A percentile compares a stretch with the other conserved stretches of the same genome.
phyloP scores from a whole-genome alignment of 176 grass and related monocot genomes.

The Triticum aestivum region DNA sequence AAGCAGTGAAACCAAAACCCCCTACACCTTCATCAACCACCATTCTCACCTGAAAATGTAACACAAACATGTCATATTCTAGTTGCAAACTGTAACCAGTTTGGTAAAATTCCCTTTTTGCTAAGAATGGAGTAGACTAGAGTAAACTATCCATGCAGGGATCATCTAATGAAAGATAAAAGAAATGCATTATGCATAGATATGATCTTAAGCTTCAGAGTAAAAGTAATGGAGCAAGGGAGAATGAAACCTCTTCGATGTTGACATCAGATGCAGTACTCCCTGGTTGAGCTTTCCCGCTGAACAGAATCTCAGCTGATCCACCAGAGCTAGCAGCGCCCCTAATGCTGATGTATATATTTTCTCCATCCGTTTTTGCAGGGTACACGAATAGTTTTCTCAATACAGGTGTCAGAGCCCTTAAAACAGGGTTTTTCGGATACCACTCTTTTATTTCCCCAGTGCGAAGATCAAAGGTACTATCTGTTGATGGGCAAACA shows the following conservation, averaged over 20 bases:
- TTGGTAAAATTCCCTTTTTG: not conserved
- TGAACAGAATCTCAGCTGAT: constrained; percentile 95
- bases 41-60: constrained; percentile 79
- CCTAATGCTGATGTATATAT: constrained; percentile 85
- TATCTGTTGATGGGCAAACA: constrained; percentile 94
- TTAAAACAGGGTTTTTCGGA: constrained; percentile 88
- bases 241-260: constrained; percentile 73
- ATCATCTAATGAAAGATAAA: not conserved
- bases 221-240: not conserved
- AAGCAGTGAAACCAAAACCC: constrained; percentile 84
- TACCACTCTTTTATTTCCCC: constrained; percentile 98
- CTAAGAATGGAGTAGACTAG: not conserved
- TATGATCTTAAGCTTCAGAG: not conserved
- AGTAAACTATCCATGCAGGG: not conserved
- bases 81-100: not conserved
- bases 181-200: not conserved
- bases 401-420: constrained; percentile 81
- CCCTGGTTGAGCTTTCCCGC: constrained; percentile 84
- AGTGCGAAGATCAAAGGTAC: constrained; percentile 86
- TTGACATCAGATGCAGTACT: constrained; percentile 91
- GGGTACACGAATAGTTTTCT: constrained; percentile 79
- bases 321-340: constrained; percentile 30
- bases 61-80: not conserved
- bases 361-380: constrained; percentile 65
- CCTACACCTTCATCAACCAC: constrained; percentile 76